These are phyloP conservation scores for Ramularia collo-cygni DNA, from an alignment of 2,329 filamentous ascomycete species.

Conservation along the genomic window DNA sequence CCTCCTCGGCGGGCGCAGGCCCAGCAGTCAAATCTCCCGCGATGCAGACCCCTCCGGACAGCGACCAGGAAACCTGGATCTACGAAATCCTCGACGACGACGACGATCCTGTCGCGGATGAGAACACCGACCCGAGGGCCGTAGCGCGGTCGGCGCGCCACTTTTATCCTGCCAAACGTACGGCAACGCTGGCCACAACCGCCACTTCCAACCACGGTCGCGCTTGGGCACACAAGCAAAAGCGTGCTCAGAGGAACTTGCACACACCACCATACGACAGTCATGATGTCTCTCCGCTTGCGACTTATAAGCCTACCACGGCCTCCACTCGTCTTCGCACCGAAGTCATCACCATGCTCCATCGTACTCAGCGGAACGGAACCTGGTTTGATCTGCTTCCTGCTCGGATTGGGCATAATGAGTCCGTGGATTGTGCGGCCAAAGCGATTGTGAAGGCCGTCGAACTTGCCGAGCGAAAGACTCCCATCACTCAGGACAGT, in stretches of 20 bases:
- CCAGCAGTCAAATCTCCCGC: too few species aligned
- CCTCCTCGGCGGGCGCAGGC: too few species aligned
- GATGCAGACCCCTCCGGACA: slow-evolving; percentile 12
- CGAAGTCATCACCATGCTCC: slow-evolving; percentile 11
- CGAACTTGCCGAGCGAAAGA: slow-evolving; percentile 6
- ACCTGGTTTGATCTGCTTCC: slow-evolving; percentile 14
- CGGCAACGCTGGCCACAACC: neutral
- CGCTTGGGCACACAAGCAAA: slow-evolving; percentile 1
- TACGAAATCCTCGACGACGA: slow-evolving; percentile 2
- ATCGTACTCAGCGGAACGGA: slow-evolving; percentile 10
- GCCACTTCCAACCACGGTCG: slow-evolving; percentile 6
- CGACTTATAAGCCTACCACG: slow-evolving; percentile 10
- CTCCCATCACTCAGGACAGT: slow-evolving; percentile 11
- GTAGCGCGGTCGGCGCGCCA: slow-evolving; percentile 6
- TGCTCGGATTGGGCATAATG: slow-evolving; percentile 11
- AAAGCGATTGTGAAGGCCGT: slow-evolving; percentile 13
- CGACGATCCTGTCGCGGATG: slow-evolving; percentile 1
- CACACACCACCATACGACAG: slow-evolving; percentile 6
- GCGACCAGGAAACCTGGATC: slow-evolving; percentile 8
- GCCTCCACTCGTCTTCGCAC: slow-evolving; percentile 8
- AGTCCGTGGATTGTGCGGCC: slow-evolving; percentile 11
- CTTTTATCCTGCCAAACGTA: slow-evolving; percentile 3
- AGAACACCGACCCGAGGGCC: neutral
- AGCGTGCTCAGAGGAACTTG: neutral
- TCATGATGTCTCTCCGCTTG: slow-evolving; percentile 1